phyloP scores from a whole-genome alignment of 805 yeast genomes.

The Cyberlindnera suaveolens region DNA sequence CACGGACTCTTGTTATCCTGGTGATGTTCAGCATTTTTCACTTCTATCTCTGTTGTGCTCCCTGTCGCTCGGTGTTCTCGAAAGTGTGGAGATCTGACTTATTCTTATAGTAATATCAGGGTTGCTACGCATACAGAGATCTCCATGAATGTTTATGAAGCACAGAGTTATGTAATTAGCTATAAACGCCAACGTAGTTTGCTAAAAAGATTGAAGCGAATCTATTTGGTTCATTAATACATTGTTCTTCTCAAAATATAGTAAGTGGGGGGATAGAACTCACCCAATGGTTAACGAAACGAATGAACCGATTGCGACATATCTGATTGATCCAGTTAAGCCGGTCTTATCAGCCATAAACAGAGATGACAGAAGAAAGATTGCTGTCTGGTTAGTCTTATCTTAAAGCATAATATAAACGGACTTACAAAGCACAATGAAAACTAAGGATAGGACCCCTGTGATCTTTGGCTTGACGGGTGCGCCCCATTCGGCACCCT shows the following conservation, averaged over 20 bases:
- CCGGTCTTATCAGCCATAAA: conserved; percentile 1
- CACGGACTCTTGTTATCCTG: no score
- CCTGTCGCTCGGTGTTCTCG: no score
- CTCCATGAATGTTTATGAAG: background rate
- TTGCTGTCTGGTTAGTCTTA: conserved; percentile 1
- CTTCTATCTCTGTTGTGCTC: no score
- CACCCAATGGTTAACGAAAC: conserved; percentile 1
- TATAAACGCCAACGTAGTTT: conserved; percentile 41
- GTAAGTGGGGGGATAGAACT: background rate
- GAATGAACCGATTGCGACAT: background rate
- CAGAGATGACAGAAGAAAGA: background rate
- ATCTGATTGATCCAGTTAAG: background rate
- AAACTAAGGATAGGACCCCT: background rate
- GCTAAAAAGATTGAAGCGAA: conserved; percentile 35
- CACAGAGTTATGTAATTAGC: conserved; percentile 13
- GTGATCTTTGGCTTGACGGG: background rate
- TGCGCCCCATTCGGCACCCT: background rate
- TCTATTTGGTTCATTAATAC: conserved; percentile 23
- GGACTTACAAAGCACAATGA: background rate
- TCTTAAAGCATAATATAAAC: no score
- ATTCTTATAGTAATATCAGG: no score
- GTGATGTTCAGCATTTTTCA: no score
- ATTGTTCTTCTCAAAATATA: background rate
- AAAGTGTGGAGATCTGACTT: no score
- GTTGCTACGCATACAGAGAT: no score